Evolutionary conservation across 192 early-diverging fungal species (phyloP).

Genomic region (Phlyctochytrium planicorne): DNA sequence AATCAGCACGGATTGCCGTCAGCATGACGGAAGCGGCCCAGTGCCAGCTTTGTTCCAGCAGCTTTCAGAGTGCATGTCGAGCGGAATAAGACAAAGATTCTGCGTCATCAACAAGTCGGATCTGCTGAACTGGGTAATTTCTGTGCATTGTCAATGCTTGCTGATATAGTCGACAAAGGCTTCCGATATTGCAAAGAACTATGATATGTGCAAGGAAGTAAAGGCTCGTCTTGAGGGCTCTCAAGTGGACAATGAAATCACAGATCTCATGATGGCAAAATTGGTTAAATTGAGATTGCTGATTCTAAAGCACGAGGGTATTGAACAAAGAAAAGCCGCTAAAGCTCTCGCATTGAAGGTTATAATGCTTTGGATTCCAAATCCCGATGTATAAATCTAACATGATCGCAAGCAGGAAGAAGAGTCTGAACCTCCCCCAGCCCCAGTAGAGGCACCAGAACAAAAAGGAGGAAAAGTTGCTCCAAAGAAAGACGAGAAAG

Average conservation of each 20-base stretch:
- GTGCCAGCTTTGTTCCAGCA: slow-evolving; percentile 4
- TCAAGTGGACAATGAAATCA: slow-evolving; percentile 32
- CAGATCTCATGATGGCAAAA: slow-evolving; percentile 41
- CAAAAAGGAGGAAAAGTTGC: slow-evolving; percentile 33
- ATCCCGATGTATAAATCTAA: too few relatives aligned
- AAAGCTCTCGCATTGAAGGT: too few relatives aligned
- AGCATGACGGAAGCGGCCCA: background rate
- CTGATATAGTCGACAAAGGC: slow-evolving; percentile 18
- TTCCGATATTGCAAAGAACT: slow-evolving; percentile 37
- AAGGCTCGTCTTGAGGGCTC: slow-evolving; percentile 39
- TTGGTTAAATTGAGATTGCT: slow-evolving; percentile 41
- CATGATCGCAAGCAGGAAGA: too few relatives aligned
- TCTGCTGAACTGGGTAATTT: slow-evolving; percentile 46
- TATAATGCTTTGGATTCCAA: too few relatives aligned
- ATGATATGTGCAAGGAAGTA: slow-evolving; percentile 48
- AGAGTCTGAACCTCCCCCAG: too few relatives aligned
- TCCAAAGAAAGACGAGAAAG: slow-evolving; percentile 25
- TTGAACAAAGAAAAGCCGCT: slow-evolving; percentile 40
- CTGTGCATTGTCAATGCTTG: background rate
- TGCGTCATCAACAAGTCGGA: slow-evolving; percentile 31
- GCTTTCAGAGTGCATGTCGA: slow-evolving; percentile 34
- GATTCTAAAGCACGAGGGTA: slow-evolving; percentile 46
- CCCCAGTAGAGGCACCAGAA: slow-evolving; percentile 20
- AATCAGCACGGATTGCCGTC: background rate
- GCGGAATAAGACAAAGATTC: slow-evolving; percentile 42